Conservation (phyloP, 306 rosid species). For the Echinosophora koreensis region DNA sequence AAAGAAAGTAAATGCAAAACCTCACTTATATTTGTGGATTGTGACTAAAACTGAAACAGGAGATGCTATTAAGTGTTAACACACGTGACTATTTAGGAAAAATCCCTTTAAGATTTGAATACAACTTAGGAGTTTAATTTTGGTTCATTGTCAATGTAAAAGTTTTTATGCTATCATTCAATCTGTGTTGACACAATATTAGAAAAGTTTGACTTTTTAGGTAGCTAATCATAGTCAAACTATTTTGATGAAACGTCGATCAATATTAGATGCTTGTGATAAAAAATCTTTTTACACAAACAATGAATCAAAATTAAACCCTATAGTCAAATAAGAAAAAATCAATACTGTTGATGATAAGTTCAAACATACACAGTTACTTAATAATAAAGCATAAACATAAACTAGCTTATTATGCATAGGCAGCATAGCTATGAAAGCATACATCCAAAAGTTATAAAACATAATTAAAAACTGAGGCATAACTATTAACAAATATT, state of each 20-base stretch:
- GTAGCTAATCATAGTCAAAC: slow-evolving; percentile 11
- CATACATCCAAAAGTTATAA: slow-evolving; percentile 33
- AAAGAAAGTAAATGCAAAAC: slow-evolving; percentile 9
- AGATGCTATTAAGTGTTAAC: slow-evolving; percentile 10
- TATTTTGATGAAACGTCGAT: not conserved
- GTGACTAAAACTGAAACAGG: slow-evolving; percentile 7
- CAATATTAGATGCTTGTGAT: slow-evolving; percentile 17
- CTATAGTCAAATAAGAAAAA: slow-evolving; percentile 34
- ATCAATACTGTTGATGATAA: slow-evolving; percentile 1
- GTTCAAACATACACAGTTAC: slow-evolving; percentile 30
- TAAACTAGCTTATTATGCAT: slow-evolving; percentile 36
- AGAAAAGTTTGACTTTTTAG: slow-evolving; percentile 1
- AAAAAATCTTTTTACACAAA: not conserved
- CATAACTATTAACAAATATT: slow-evolving; percentile 31
- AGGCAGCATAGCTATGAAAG: slow-evolving; percentile 26
- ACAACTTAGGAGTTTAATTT: slow-evolving; percentile 22
- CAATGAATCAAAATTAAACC: slow-evolving; percentile 25
- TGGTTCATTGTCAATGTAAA: not conserved
- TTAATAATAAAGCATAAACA: slow-evolving; percentile 21
- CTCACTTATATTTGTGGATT: not conserved
- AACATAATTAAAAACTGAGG: slow-evolving; percentile 18
- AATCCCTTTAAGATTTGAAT: not conserved
- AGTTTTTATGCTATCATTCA: not conserved
- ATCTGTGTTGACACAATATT: not conserved
- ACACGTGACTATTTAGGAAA: slow-evolving; percentile 2